These are phyloP conservation scores for Trametes maxima DNA, from an alignment of 768 basidiomycete genomes.

Conservation along the genomic window DNA sequence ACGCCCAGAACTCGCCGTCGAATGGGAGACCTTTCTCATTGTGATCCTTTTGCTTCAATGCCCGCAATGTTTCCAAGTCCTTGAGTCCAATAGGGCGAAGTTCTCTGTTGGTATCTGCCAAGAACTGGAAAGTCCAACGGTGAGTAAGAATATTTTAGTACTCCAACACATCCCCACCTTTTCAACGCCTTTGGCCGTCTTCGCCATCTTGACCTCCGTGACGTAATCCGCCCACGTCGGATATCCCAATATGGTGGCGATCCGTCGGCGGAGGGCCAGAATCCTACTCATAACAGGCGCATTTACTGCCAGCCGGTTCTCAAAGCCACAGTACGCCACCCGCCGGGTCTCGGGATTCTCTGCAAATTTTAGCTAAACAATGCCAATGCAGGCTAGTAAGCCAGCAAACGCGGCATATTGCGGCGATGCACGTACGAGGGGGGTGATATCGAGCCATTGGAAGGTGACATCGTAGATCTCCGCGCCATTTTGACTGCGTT, in stretches of 20 bases:
- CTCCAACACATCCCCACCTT: conserved; percentile 41
- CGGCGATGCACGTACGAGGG: neutral
- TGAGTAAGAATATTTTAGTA: neutral
- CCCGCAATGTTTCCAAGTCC: conserved; percentile 69
- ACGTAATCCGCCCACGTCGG: conserved; percentile 82
- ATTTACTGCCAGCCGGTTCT: conserved; percentile 68
- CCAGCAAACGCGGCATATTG: conserved; percentile 20
- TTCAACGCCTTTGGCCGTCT: conserved; percentile 60
- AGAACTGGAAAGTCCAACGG: conserved; percentile 57
- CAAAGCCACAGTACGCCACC: conserved; percentile 64
- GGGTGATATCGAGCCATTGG: conserved; percentile 61
- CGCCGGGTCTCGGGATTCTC: conserved; percentile 68
- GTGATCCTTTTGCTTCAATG: conserved; percentile 76
- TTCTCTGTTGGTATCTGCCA: conserved; percentile 72
- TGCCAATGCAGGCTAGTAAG: neutral
- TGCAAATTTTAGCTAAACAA: conserved; percentile 72
- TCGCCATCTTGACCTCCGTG: conserved; percentile 87
- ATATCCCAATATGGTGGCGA: conserved; percentile 70
- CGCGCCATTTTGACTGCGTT: conserved; percentile 57
- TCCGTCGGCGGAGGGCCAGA: conserved; percentile 68
- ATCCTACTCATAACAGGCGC: conserved; percentile 68
- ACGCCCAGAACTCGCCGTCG: conserved; percentile 75
- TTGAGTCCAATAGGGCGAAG: conserved; percentile 70
- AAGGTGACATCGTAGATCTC: conserved; percentile 74
- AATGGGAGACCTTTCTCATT: conserved; percentile 57